Evolutionary conservation across 345 rosid genomes (phyloP), one percentile per base, ranked within the genome.

Genomic region (Linum tenue): DNA sequence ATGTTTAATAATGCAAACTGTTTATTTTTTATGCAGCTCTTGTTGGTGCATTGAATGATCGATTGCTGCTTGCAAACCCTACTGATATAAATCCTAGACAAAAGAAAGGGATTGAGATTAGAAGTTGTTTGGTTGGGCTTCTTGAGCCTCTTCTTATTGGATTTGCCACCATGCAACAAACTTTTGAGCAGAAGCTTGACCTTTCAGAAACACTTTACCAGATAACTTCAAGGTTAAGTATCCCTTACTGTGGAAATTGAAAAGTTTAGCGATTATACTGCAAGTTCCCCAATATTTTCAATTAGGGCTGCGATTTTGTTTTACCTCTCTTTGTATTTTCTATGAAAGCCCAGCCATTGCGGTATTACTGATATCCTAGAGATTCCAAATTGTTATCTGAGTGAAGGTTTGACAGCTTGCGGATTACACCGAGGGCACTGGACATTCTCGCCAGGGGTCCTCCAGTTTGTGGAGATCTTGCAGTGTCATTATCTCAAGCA

Each of bases 121-220:
- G 81, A 83, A 85, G 97, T 77, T 90, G 91, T 69, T 96, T 90
- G 65, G 87, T 94, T 67, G 99, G 99, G 74, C 91, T 94, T 64
- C 91, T 94, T 39, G 99, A 90, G 79, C 99, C 96, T 39, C 97
- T 94, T 75, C 88, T 90, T 70, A 88, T 94, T n/a, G 99, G 99
- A 60, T 94, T 94, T 80, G 85, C 95, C 69, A 90, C 99, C 39
- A 94, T 90, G 99, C 99, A 90, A 73, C 97, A 84, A 74, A 76
- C 76, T 69, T 94, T 90, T 81, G 91, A 86, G 79, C 97, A 90
- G 85, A 88, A 88, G 79, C 85, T 90, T 64, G 96, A 90, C 64
- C 86, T 94, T 67, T 80, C 96, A 35, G 99, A 94, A 77, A 80
- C 84, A 72, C 76, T 94, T 11, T 94, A 90, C 78, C 99, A 94